These are phyloP conservation scores for Dacryopinax spathularia DNA, from an alignment of 768 basidiomycete species.

Conservation along the genomic window DNA sequence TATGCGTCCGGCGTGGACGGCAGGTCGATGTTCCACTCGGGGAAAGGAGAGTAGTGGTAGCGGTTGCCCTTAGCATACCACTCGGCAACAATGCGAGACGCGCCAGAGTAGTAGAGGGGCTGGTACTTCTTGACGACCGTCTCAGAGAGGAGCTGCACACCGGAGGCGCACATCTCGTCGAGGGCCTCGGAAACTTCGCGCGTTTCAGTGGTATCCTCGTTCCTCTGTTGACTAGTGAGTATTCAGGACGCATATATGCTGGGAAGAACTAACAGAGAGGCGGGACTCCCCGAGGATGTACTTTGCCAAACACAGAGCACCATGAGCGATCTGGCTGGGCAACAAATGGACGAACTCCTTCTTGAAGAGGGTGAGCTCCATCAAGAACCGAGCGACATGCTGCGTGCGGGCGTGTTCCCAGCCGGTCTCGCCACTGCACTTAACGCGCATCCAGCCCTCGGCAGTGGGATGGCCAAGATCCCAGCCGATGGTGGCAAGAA, in stretches of 20 bases:
- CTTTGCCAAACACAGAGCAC: constrained; percentile 74
- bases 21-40: constrained; percentile 5
- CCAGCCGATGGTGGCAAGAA: constrained; percentile 93
- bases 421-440: constrained; percentile 40
- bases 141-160: constrained; percentile 86
- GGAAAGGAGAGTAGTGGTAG: constrained; percentile 11
- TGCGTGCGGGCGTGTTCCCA: constrained; percentile 82
- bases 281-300: constrained; percentile 72
- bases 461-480: constrained; percentile 92
- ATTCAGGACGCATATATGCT: background rate
- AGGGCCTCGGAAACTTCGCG: constrained; percentile 73
- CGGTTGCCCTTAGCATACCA: constrained; percentile 81
- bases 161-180: constrained; percentile 72
- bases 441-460: constrained; percentile 81
- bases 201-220: constrained; percentile 52
- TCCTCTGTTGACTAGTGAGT: background rate
- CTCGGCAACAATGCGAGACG: constrained; percentile 83
- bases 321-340: constrained; percentile 80
- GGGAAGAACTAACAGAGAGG: constrained; percentile 33
- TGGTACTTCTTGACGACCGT: constrained; percentile 98
- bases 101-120: constrained; percentile 90
- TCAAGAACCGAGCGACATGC: constrained; percentile 90
- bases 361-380: constrained; percentile 98
- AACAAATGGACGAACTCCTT: constrained; percentile 81
- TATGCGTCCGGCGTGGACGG: background rate